A percentile compares a stretch with the other conserved stretches of the same genome.
These are phyloP conservation scores for Claviceps capensis DNA, from an alignment of 2,329 filamentous ascomycete species.

Conservation along the genomic window DNA sequence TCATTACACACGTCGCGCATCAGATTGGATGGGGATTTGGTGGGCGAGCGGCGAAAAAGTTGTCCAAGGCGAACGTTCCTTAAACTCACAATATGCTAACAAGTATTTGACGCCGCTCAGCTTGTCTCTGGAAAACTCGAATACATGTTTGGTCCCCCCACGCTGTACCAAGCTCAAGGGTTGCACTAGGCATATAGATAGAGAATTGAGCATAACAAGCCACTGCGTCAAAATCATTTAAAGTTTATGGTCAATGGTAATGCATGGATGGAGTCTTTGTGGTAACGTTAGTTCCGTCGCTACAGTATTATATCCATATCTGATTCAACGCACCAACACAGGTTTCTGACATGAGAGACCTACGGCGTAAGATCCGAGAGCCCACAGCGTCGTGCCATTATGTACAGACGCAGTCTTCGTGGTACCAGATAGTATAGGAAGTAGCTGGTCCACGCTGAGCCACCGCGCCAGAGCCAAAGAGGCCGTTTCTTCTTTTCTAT, in stretches of 20 bases:
- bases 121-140: neutral
- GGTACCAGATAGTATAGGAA: constrained; percentile 12
- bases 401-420: neutral
- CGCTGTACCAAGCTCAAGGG: too few species aligned
- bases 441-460: constrained; percentile 7
- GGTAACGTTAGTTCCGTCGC: too few species aligned
- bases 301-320: too few species aligned
- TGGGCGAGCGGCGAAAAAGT: constrained; percentile 10
- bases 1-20: constrained; percentile 31
- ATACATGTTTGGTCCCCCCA: too few species aligned
- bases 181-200: too few species aligned
- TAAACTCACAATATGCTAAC: neutral
- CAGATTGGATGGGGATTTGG: constrained; percentile 44
- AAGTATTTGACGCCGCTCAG: neutral
- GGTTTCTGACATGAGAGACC: neutral
- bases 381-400: neutral
- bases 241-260: too few species aligned
- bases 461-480: constrained; percentile 9
- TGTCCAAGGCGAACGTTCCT: neutral
- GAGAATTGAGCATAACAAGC: too few species aligned
- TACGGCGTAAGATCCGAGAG: neutral
- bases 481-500: constrained; percentile 8
- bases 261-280: too few species aligned
- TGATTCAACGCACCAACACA: neutral
- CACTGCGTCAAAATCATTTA: too few species aligned